Percentiles rank a stretch among this genome's conserved stretches.
Evolutionary conservation across 2,329 filamentous ascomycete species (phyloP).

Genomic region (Colletotrichum sansevieriae): DNA sequence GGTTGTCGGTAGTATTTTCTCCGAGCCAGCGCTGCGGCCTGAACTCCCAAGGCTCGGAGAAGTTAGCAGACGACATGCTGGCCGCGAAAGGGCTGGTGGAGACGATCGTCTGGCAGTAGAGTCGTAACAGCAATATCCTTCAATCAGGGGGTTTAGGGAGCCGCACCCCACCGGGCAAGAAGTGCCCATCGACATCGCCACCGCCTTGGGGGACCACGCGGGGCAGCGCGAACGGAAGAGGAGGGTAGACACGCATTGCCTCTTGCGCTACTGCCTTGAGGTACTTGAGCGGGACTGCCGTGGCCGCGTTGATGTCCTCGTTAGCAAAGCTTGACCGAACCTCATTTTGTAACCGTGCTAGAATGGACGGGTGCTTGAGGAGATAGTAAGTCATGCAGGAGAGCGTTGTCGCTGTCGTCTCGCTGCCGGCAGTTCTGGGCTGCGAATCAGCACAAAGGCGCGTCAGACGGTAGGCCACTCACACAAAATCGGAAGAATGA

Average conservation of each 20-base stretch:
- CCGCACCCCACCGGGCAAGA: constrained; percentile 15
- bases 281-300: constrained; percentile 64
- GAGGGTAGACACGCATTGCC: constrained; percentile 67
- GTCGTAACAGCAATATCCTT: background rate
- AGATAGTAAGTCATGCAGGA: constrained; percentile 17
- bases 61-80: too few relatives aligned
- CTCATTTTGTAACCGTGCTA: constrained; percentile 59
- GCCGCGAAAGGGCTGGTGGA: too few relatives aligned
- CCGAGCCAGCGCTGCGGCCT: too few relatives aligned
- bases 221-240: constrained; percentile 44
- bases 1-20: too few relatives aligned
- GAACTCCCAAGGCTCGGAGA: too few relatives aligned
- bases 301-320: constrained; percentile 51
- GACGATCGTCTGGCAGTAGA: too few relatives aligned
- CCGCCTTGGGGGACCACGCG: background rate
- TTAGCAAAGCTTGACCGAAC: constrained; percentile 52
- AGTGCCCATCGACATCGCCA: background rate
- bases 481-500: constrained; percentile 47
- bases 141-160: too few relatives aligned
- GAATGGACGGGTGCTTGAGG: constrained; percentile 41
- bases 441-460: too few relatives aligned
- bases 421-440: constrained; percentile 1
- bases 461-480: background rate
- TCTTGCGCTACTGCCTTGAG: constrained; percentile 70
- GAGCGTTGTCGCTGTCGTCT: constrained; percentile 20